Conservation (phyloP, 1,284 basidiomycete genomes). For the Boletus sp. region DNA sequence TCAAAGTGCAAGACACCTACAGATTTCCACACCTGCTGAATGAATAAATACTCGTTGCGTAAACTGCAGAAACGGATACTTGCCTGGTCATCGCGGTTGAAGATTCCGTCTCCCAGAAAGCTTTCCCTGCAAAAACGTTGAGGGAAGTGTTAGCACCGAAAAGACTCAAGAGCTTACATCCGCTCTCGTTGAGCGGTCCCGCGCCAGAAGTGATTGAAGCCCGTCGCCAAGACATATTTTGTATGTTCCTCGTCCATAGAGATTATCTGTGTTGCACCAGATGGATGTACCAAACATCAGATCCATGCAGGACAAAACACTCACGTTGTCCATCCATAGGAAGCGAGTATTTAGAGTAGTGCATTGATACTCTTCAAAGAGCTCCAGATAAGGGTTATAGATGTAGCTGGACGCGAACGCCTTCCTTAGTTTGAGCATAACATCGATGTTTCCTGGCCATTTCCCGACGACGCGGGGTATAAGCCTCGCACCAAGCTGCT, state of each 20-base stretch:
- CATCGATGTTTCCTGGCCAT: slow-evolving; percentile 71
- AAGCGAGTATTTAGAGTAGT: slow-evolving; percentile 65
- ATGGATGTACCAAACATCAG: background rate
- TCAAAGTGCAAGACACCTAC: slow-evolving; percentile 30
- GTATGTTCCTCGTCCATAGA: slow-evolving; percentile 68
- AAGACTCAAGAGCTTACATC: slow-evolving; percentile 42
- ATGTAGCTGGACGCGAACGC: slow-evolving; percentile 57
- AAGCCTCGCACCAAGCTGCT: slow-evolving; percentile 44
- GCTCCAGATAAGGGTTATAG: slow-evolving; percentile 54
- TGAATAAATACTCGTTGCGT: slow-evolving; percentile 7
- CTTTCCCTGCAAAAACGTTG: slow-evolving; percentile 46
- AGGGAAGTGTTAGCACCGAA: background rate
- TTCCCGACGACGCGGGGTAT: slow-evolving; percentile 59
- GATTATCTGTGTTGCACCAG: slow-evolving; percentile 46
- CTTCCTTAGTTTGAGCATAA: slow-evolving; percentile 52
- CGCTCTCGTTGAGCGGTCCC: slow-evolving; percentile 58
- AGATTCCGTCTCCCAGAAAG: slow-evolving; percentile 67
- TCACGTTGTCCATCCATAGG: slow-evolving; percentile 61
- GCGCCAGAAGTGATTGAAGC: slow-evolving; percentile 63
- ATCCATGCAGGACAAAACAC: slow-evolving; percentile 18
- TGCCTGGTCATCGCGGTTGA: slow-evolving; percentile 69
- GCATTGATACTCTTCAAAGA: slow-evolving; percentile 64
- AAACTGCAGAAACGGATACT: slow-evolving; percentile 18
- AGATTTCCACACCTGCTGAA: slow-evolving; percentile 47
- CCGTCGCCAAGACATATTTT: slow-evolving; percentile 63